Percentiles rank a stretch among this genome's conserved stretches.
Evolutionary conservation across 1,139 yeast genomes (phyloP).

Genomic region (Taphrina wiesneri): DNA sequence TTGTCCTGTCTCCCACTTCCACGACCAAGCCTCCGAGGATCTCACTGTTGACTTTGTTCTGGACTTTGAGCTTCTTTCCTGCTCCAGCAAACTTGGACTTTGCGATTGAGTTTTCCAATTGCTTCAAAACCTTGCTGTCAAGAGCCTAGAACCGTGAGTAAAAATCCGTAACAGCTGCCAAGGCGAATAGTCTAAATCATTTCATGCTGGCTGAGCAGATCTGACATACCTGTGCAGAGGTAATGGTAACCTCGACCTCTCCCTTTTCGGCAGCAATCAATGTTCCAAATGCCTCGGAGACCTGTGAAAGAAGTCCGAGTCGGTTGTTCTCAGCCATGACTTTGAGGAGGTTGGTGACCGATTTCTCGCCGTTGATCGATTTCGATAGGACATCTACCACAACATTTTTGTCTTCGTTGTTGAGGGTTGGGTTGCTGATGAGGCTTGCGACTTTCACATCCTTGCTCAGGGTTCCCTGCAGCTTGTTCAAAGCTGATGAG

Average conservation of each 20-base stretch:
- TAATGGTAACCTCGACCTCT: slow-evolving; percentile 87
- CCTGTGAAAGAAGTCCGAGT: slow-evolving; percentile 64
- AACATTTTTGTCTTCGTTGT: slow-evolving; percentile 68
- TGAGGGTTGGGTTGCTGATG: slow-evolving; percentile 80
- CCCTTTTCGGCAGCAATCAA: slow-evolving; percentile 90
- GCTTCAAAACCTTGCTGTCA: slow-evolving; percentile 76
- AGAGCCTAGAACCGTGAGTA: slow-evolving; percentile 45
- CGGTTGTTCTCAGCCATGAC: slow-evolving; percentile 96
- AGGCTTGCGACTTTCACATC: slow-evolving; percentile 66
- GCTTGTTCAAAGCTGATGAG: slow-evolving; percentile 62
- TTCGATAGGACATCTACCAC: slow-evolving; percentile 64
- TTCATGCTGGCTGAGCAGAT: not conserved
- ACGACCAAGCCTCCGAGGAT: slow-evolving; percentile 95
- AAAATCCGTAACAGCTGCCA: not conserved
- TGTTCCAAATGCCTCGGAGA: slow-evolving; percentile 70
- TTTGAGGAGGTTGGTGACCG: slow-evolving; percentile 74
- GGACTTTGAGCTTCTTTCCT: slow-evolving; percentile 80
- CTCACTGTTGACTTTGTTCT: slow-evolving; percentile 82
- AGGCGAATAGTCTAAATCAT: not conserved
- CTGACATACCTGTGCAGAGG: slow-evolving; percentile 54
- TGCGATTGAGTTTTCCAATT: slow-evolving; percentile 76
- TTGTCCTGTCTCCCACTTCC: slow-evolving; percentile 95
- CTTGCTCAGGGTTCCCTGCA: slow-evolving; percentile 58
- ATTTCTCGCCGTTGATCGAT: slow-evolving; percentile 58
- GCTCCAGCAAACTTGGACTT: slow-evolving; percentile 79